phyloP scores from a whole-genome alignment of 2,329 filamentous ascomycete species.

The Penicillium sumatraense region DNA sequence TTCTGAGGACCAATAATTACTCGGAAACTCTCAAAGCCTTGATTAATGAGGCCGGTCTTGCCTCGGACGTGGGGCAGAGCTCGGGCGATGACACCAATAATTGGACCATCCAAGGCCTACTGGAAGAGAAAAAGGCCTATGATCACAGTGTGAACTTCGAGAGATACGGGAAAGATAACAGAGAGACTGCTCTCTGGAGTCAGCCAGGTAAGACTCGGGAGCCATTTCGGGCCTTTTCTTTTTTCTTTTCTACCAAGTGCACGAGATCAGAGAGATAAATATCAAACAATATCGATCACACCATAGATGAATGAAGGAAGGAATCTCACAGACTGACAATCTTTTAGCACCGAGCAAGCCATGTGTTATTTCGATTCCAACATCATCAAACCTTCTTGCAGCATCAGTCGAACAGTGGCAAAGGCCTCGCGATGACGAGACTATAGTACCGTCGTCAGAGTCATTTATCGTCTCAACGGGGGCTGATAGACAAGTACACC shows the following conservation, averaged over 20 bases:
- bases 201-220: conserved; percentile 45
- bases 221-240: no score
- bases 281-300: no score
- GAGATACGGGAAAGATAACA: conserved; percentile 54
- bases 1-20: conserved; percentile 49
- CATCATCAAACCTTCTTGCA: conserved; percentile 59
- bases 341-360: conserved; percentile 52
- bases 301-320: neutral
- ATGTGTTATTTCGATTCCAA: conserved; percentile 46
- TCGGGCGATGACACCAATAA: conserved; percentile 39
- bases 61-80: conserved; percentile 53
- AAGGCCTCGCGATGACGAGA: conserved; percentile 16
- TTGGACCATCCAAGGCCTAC: conserved; percentile 63
- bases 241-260: no score
- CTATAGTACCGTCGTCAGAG: conserved; percentile 1
- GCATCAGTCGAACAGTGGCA: conserved; percentile 49
- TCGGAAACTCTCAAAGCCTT: conserved; percentile 62
- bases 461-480: conserved; percentile 49
- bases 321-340: conserved; percentile 17
- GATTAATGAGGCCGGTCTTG: conserved; percentile 59
- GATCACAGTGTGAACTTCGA: conserved; percentile 62
- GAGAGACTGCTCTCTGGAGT: conserved; percentile 50
- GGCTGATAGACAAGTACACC: conserved; percentile 54
- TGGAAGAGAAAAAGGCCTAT: conserved; percentile 64
- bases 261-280: no score